These are phyloP conservation scores for Colletotrichum liriopes DNA, from an alignment of 2,329 filamentous ascomycete genomes.

Conservation along the genomic window DNA sequence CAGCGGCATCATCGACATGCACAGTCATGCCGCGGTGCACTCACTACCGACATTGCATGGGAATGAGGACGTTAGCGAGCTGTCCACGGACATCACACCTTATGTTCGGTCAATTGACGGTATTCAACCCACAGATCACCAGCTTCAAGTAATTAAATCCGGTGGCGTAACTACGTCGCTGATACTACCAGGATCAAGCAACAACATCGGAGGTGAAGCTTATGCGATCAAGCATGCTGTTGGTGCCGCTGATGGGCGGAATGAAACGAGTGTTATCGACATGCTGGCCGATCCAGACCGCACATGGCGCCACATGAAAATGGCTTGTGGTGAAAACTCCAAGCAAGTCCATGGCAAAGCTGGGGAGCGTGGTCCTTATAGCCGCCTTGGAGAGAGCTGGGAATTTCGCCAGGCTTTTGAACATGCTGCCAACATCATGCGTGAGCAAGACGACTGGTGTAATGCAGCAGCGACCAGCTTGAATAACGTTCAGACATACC, in stretches of 20 bases:
- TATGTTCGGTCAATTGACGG: conserved; percentile 78
- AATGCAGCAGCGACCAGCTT: conserved; percentile 66
- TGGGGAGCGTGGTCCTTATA: conserved; percentile 70
- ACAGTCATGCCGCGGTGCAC: conserved; percentile 75
- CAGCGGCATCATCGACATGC: conserved; percentile 80
- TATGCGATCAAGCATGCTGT: conserved; percentile 79
- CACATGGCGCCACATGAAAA: conserved; percentile 81
- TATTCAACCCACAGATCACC: conserved; percentile 74
- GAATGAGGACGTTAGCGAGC: conserved; percentile 74
- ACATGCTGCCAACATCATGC: conserved; percentile 69
- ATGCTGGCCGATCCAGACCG: conserved; percentile 77
- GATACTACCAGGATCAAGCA: conserved; percentile 77
- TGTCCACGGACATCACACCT: conserved; percentile 76
- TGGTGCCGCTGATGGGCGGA: conserved; percentile 71
- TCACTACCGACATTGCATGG: conserved; percentile 69
- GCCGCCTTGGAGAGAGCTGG: conserved; percentile 78
- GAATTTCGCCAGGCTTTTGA: conserved; percentile 79
- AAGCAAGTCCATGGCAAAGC: conserved; percentile 73
- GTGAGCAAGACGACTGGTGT: conserved; percentile 79
- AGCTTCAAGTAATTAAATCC: conserved; percentile 79
- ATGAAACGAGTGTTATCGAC: conserved; percentile 74
- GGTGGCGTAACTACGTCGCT: conserved; percentile 80
- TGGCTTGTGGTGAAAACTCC: conserved; percentile 82
- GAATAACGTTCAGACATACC: conserved; percentile 68
- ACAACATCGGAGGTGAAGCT: conserved; percentile 81